Conservation (phyloP, 2,329 filamentous ascomycete species). For the Cladophialophora exuberans region DNA sequence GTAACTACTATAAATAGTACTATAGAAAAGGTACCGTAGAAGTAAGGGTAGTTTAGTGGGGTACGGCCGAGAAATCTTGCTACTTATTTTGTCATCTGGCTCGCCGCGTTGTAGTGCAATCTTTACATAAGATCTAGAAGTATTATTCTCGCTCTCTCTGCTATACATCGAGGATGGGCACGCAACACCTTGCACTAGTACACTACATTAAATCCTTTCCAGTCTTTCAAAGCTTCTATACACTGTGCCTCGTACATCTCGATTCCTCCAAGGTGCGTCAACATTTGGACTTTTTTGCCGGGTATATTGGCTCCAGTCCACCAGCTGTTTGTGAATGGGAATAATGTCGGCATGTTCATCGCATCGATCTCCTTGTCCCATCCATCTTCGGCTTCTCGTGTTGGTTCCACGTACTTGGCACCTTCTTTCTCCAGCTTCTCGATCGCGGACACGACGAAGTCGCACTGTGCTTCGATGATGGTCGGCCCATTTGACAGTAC, state of each 20-base stretch:
- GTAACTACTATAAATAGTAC: too few relatives aligned
- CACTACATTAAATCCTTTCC: conserved; percentile 12
- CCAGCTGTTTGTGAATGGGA: conserved; percentile 51
- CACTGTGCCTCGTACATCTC: conserved; percentile 14
- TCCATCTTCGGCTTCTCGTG: conserved; percentile 46
- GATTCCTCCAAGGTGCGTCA: conserved; percentile 37
- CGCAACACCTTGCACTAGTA: too few relatives aligned
- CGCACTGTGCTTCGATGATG: conserved; percentile 54
- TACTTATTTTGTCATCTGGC: too few relatives aligned
- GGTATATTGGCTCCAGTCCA: conserved; percentile 60
- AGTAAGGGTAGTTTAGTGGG: too few relatives aligned
- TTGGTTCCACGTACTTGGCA: conserved; percentile 54
- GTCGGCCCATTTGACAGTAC: conserved; percentile 42
- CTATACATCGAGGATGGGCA: too few relatives aligned
- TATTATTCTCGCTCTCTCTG: too few relatives aligned
- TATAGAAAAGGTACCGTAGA: too few relatives aligned
- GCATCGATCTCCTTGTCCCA: conserved; percentile 54
- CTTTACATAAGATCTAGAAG: too few relatives aligned
- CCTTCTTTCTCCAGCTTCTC: conserved; percentile 50
- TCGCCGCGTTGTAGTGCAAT: too few relatives aligned
- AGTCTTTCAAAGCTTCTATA: conserved; percentile 4
- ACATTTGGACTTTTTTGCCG: conserved; percentile 60
- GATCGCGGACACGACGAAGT: conserved; percentile 53
- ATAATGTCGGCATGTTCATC: conserved; percentile 47
- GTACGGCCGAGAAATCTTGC: too few relatives aligned